A percentile compares a stretch with the other conserved stretches of the same genome.
phyloP scores from a whole-genome alignment of 257 asterid genomes.

The Handroanthus guayacan region DNA sequence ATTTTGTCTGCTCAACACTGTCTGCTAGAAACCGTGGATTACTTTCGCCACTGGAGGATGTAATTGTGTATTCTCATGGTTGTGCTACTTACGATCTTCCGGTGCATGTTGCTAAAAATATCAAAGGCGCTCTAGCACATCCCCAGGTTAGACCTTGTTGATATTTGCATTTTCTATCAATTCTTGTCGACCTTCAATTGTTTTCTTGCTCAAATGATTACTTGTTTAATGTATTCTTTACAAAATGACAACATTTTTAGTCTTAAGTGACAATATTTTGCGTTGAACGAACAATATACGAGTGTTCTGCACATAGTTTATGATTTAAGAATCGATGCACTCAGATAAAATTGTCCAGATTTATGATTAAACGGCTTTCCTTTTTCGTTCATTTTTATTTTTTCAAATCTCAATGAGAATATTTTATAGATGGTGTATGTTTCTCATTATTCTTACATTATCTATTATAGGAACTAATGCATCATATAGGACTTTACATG shows the following conservation, averaged over 20 bases:
- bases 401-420: not conserved
- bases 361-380: not conserved
- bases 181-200: not conserved
- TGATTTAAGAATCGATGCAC: not conserved
- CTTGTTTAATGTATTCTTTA: not conserved
- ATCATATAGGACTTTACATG: conserved; percentile 84
- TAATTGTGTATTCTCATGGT: conserved; percentile 78
- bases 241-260: too few species aligned
- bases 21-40: conserved; percentile 81
- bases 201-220: conserved; percentile 3
- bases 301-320: not conserved
- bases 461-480: conserved; percentile 71
- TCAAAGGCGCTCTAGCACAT: conserved; percentile 82
- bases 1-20: conserved; percentile 76
- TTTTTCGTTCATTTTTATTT: not conserved
- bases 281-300: not conserved
- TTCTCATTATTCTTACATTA: conserved; percentile 27
- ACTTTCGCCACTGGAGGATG: conserved; percentile 75
- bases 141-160: conserved; percentile 73
- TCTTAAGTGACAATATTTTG: not conserved
- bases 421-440: conserved; percentile 2
- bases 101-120: conserved; percentile 52
- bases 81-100: conserved; percentile 94
- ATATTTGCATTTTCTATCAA: not conserved
- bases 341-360: not conserved